Base-by-base conservation (phyloP, 345 rosid species). In the Syzygium grande region DNA sequence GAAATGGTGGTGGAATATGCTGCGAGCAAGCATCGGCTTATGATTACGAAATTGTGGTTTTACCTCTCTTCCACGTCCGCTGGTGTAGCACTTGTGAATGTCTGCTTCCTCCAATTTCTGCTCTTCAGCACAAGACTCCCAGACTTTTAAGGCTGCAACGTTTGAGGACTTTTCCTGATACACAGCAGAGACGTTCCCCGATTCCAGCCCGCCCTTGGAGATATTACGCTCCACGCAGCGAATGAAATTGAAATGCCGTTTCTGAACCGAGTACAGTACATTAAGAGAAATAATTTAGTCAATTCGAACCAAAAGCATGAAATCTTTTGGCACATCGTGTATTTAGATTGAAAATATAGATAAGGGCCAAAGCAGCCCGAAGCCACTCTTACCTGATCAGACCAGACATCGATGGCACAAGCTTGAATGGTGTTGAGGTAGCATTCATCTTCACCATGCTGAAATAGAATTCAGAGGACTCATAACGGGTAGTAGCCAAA, bases 361-460 rank as follows among this genome's bases (percentile, higher is more conserved):
- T 34, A 8, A 68, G 41, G 46, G 49, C 49, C 80, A 73, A 11
- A 34, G 25, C 6, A 7, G 49, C 19, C 41, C 4, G 25, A 34
- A 73, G 49, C 46, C 25, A 10, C 29, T 0, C 38, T 43, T 85
- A 93, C 95, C 73, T 84, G 88, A 84, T 93, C 90, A 17, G 95
- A 95, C 94, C 91, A 94, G 58, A 87, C 56, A 14, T 85, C 84
- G 61, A 95, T 93, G 90, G 89, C 92, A 56, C 96, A 95, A 11
- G 97, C 96, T 30, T 95, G 93, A 52, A 94, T 90, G 11, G 91
- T 88, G 84, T 94, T 95, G 51, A 96, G 90, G 89, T 92, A 92
- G 86, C 97, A 96, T 89, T 96, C 98, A 52, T 91, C 90, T 56
- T 91, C 90, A 17, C 97, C 98, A 84, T 95, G 97, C 97, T 95